Percentiles rank a stretch among this genome's conserved stretches.
These are phyloP conservation scores for Salisapilia sapeloensis DNA, from an alignment of 352 stramenopile species.

Conservation along the genomic window DNA sequence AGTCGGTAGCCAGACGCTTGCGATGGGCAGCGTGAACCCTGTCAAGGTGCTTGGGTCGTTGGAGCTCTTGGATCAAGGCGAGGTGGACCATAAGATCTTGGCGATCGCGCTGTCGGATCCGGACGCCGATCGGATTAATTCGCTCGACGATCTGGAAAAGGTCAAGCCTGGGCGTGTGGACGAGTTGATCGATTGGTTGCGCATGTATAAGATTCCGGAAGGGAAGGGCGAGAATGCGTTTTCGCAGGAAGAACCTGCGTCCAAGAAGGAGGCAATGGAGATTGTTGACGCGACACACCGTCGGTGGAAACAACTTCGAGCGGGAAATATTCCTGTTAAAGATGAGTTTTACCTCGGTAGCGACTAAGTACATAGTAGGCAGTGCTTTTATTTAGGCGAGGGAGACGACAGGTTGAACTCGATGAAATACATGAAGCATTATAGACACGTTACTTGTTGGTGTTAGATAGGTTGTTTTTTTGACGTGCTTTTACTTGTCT, in stretches of 20 bases:
- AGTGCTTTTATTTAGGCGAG: too few relatives aligned
- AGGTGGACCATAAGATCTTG: conserved; percentile 99
- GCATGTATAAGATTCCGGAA: conserved; percentile 97
- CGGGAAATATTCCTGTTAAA: conserved; percentile 35
- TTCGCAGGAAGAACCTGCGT: conserved; percentile 51
- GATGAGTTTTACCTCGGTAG: conserved; percentile 47
- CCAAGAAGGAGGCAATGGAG: conserved; percentile 25
- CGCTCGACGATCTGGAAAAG: conserved; percentile 79
- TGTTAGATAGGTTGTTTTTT: too few relatives aligned
- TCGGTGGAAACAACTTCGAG: conserved; percentile 53
- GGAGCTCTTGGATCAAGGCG: conserved; percentile 96
- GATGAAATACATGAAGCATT: too few relatives aligned
- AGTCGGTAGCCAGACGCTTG: conserved; percentile 79
- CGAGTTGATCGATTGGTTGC: conserved; percentile 90
- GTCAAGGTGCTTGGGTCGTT: conserved; percentile 96
- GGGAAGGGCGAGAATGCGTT: conserved; percentile 92
- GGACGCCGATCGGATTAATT: conserved; percentile 72
- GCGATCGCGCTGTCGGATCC: conserved; percentile 84
- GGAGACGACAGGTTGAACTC: too few relatives aligned
- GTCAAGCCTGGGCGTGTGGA: conserved; percentile 85
- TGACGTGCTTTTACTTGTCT: too few relatives aligned
- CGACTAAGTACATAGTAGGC: too few relatives aligned
- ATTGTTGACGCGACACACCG: conserved; percentile 53
- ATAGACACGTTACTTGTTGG: too few relatives aligned
- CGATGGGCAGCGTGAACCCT: conserved; percentile 91